Percentiles rank a stretch among this genome's conserved stretches.
These are phyloP conservation scores for Postia placenta DNA, from an alignment of 768 basidiomycete genomes.

Conservation along the genomic window DNA sequence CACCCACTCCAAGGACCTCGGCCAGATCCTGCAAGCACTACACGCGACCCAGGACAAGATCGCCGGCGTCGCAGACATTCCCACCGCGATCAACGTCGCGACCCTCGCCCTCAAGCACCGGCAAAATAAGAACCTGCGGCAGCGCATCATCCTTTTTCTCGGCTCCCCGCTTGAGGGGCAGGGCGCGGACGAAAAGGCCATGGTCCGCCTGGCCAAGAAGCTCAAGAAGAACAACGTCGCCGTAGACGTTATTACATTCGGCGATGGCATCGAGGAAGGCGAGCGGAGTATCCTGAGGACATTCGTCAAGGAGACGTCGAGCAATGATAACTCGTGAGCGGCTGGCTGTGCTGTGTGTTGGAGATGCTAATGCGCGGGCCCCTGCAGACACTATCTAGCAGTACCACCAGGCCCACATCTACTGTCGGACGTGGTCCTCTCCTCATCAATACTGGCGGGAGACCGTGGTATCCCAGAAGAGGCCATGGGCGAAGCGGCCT, in stretches of 20 bases:
- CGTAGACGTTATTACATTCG: conserved; percentile 86
- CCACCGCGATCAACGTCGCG: conserved; percentile 88
- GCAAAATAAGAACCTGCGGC: conserved; percentile 97
- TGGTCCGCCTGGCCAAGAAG: conserved; percentile 91
- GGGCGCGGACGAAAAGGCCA: conserved; percentile 68
- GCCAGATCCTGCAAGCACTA: conserved; percentile 79
- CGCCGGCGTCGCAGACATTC: conserved; percentile 78
- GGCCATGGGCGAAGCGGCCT: conserved; percentile 44
- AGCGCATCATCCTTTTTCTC: conserved; percentile 91
- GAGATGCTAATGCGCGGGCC: background rate
- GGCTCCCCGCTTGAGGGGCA: conserved; percentile 78
- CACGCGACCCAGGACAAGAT: conserved; percentile 68
- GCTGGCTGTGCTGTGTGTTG: background rate
- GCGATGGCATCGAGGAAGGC: conserved; percentile 79
- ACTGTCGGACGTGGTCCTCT: conserved; percentile 76
- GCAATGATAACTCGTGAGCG: conserved; percentile 82
- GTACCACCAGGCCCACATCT: conserved; percentile 75
- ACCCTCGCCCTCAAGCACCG: conserved; percentile 96
- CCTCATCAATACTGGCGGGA: conserved; percentile 76
- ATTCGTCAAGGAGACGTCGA: conserved; percentile 79
- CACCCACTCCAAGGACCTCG: conserved; percentile 92
- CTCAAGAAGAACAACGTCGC: conserved; percentile 99
- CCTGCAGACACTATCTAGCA: conserved; percentile 67
- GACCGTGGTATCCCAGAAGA: conserved; percentile 70
- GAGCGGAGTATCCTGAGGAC: conserved; percentile 65